These are phyloP conservation scores for Peronospora farinosa DNA, from an alignment of 352 stramenopile genomes.

Conservation along the genomic window DNA sequence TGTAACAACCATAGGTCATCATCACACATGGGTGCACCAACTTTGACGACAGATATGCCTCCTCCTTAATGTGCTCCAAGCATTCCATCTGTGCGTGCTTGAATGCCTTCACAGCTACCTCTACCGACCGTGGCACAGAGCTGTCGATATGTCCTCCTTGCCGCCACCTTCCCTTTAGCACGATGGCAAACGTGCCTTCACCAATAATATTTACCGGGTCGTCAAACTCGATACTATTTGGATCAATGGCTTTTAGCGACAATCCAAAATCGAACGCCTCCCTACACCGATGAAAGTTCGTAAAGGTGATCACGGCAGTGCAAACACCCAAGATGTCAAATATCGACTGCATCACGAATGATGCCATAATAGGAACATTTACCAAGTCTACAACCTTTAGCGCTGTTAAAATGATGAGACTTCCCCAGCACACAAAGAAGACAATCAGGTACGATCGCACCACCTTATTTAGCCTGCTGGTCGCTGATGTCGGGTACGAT, in stretches of 20 bases:
- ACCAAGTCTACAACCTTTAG: constrained; percentile 32
- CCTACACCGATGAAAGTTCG: constrained; percentile 64
- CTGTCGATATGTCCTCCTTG: constrained; percentile 43
- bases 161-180: constrained; percentile 66
- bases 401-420: constrained; percentile 55
- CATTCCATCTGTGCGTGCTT: constrained; percentile 72
- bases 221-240: constrained; percentile 71
- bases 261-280: constrained; percentile 74
- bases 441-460: constrained; percentile 60
- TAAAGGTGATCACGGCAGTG: constrained; percentile 63
- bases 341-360: constrained; percentile 53
- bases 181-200: constrained; percentile 73
- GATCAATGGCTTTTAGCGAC: constrained; percentile 72
- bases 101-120: constrained; percentile 80
- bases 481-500: constrained; percentile 64
- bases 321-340: constrained; percentile 65
- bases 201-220: constrained; percentile 73
- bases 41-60: constrained; percentile 74
- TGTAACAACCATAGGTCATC: constrained; percentile 82
- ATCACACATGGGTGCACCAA: constrained; percentile 75
- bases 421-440: constrained; percentile 72
- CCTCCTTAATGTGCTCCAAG: constrained; percentile 75
- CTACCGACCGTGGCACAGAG: constrained; percentile 40
- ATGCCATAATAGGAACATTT: constrained; percentile 26
- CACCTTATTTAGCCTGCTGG: constrained; percentile 57